Conservation (phyloP, 805 yeast species). For the Ogataea salicorniae region DNA sequence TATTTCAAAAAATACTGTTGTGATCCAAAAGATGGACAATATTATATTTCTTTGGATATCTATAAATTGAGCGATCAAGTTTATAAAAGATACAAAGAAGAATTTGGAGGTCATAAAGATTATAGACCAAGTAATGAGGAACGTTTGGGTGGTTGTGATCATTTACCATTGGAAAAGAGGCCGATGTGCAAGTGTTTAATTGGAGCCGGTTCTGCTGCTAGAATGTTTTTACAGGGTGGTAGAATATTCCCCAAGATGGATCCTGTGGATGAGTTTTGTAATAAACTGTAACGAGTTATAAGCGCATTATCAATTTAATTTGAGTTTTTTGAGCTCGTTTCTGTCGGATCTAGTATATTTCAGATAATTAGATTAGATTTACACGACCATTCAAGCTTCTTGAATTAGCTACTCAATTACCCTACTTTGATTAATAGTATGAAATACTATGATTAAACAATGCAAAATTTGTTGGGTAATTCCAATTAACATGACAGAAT, state of each 20-base stretch:
- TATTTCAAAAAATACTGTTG: constrained; percentile 53
- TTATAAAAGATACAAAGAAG: constrained; percentile 44
- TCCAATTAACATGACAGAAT: too few species aligned
- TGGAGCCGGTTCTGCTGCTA: constrained; percentile 63
- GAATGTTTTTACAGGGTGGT: constrained; percentile 65
- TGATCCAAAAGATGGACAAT: constrained; percentile 55
- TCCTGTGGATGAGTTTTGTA: constrained; percentile 8
- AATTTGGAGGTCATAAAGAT: constrained; percentile 51
- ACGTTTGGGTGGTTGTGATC: constrained; percentile 39
- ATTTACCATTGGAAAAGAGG: constrained; percentile 24
- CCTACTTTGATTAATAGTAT: too few species aligned
- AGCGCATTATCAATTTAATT: too few species aligned
- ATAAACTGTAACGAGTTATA: neutral
- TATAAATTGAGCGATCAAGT: constrained; percentile 46
- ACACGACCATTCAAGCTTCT: too few species aligned
- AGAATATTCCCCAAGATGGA: constrained; percentile 41
- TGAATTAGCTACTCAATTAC: too few species aligned
- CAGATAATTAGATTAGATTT: too few species aligned
- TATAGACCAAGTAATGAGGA: constrained; percentile 49
- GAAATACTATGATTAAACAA: too few species aligned
- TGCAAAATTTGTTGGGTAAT: too few species aligned
- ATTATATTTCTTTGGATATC: constrained; percentile 56
- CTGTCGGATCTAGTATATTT: too few species aligned
- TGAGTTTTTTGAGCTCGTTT: too few species aligned
- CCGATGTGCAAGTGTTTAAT: constrained; percentile 41